These are phyloP conservation scores for Prinsepia uniflora DNA, from an alignment of 306 rosid species.

Conservation along the genomic window DNA sequence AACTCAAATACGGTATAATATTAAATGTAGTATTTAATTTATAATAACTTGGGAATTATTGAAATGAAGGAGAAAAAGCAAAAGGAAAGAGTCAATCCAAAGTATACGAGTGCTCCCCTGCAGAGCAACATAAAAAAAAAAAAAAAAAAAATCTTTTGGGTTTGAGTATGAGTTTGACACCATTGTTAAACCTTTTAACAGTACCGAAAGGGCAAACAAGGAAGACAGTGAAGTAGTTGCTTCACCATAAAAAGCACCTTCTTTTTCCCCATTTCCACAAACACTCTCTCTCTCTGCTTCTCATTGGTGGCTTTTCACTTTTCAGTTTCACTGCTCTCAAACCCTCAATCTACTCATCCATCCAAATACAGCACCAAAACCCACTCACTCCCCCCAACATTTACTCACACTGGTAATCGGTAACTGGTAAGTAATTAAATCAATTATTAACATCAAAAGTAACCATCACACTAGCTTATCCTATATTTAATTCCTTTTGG, in stretches of 20 bases:
- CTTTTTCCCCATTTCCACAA: constrained; percentile 10
- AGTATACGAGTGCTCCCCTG: neutral
- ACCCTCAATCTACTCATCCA: neutral
- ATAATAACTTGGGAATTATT: too few relatives aligned
- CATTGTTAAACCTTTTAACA: neutral
- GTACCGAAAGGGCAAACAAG: constrained; percentile 12
- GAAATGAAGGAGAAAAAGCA: too few relatives aligned
- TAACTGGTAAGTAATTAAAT: neutral
- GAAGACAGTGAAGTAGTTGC: constrained; percentile 7
- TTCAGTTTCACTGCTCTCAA: constrained; percentile 1
- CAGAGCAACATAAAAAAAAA: neutral
- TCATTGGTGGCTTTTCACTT: constrained; percentile 40
- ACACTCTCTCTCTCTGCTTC: neutral
- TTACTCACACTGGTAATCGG: constrained; percentile 8
- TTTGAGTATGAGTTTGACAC: neutral
- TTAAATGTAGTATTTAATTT: too few relatives aligned
- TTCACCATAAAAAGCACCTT: constrained; percentile 26
- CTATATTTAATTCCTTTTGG: neutral
- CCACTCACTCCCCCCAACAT: constrained; percentile 7
- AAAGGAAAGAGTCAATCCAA: too few relatives aligned
- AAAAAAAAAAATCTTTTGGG: too few relatives aligned
- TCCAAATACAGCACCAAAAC: constrained; percentile 19
- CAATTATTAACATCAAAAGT: neutral
- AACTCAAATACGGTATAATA: too few relatives aligned
- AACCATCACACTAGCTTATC: neutral